Evolutionary conservation across 164 flowering plant genomes (phyloP).

Genomic region (Euptelea pleiosperma): DNA sequence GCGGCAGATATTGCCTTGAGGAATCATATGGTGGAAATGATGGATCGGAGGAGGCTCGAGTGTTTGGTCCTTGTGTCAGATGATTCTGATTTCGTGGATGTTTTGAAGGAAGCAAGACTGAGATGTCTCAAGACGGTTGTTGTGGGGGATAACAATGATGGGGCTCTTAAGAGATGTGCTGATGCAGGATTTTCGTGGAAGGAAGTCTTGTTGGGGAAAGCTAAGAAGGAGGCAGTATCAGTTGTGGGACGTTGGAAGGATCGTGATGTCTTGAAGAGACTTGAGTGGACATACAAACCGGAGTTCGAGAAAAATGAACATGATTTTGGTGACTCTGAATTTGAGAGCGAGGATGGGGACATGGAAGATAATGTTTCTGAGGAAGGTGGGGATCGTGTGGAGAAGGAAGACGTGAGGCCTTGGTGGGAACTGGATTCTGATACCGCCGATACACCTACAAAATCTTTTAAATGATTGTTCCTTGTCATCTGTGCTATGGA

Average conservation of each 20-base stretch:
- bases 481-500: not conserved
- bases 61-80: conserved; percentile 85
- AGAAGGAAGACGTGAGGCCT: conserved; percentile 24
- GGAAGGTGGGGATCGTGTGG: conserved; percentile 19
- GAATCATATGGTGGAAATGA: conserved; percentile 64
- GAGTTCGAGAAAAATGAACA: conserved; percentile 27
- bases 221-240: conserved; percentile 61
- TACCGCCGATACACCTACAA: conserved; percentile 11
- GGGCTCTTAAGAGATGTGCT: conserved; percentile 68
- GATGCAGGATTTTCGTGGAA: conserved; percentile 77
- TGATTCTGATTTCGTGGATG: conserved; percentile 67
- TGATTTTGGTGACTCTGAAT: conserved; percentile 22
- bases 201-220: conserved; percentile 72
- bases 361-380: conserved; percentile 22
- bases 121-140: conserved; percentile 82
- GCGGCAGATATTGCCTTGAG: conserved; percentile 69
- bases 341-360: conserved; percentile 26
- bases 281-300: conserved; percentile 82
- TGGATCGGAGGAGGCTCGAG: conserved; percentile 49
- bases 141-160: conserved; percentile 66
- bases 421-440: conserved; percentile 77
- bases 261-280: conserved; percentile 56
- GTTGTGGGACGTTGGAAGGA: conserved; percentile 80
- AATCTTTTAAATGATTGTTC: conserved; percentile 7
- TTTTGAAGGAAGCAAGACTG: conserved; percentile 66